Base-by-base conservation (phyloP, 495 filamentous ascomycete genomes). In the Penicillium crystallinum region DNA sequence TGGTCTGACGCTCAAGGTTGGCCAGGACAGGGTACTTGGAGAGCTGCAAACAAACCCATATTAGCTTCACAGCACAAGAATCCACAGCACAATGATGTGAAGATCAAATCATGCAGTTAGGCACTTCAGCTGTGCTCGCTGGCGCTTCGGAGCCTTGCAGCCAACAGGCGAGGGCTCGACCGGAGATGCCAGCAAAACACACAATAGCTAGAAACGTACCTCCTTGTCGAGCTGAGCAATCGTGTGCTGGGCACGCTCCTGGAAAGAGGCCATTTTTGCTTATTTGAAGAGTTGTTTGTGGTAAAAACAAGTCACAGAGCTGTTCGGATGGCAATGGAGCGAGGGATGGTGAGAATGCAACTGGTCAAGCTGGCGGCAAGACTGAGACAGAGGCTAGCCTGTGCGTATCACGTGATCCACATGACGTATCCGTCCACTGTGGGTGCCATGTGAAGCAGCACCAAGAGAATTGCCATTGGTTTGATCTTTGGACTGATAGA, bases 1-100 rank as follows among this genome's bases (percentile, higher is more conserved):
- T 86, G 56, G 90, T 93, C 75, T 96, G 90, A 73, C 88, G 89
- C 85, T 99, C 95, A 56, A 99, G 82, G 77, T 97, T 95, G 81
- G 88, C 91, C 66, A 99, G 86, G 63, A 81, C 72, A 49, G 88
- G 89, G 78, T 99, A 97, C 74, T 95, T 96, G 66, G 92, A 92
- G 48, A 98, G 89, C 95, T 98, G 55, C 54, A 19, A 70, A 31
- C 59, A 15, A 44, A 52, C 27, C 55, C 40, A 55, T 38, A 49
- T 52, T 55, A 61, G 59, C 37, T 35, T 54, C 51, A 57, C 40
- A 10, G n/a, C 67, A 61, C 34, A 49, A n/a, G 8, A 8, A 25
- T 27, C 4, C n/a, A 29, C 15, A 21, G 6, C 34, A 48, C n/a
- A 12, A 17, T 29, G 47, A 35, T n/a, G 29, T n/a, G 3, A 4